phyloP scores from a whole-genome alignment of 2,329 filamentous ascomycete species.

The Blastomyces parvus region DNA sequence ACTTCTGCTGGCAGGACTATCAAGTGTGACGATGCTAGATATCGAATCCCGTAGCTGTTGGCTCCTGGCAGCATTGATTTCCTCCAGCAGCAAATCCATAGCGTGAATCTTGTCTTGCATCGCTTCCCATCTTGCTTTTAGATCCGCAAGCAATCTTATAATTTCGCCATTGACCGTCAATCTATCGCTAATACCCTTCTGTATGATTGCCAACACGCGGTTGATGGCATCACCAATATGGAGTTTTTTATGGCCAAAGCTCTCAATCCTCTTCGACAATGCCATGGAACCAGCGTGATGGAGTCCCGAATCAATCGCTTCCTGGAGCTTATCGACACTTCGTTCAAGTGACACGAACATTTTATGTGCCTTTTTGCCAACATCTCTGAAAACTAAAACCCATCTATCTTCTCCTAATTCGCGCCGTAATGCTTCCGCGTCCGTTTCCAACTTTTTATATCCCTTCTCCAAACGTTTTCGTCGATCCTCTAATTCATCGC shows the following conservation, averaged over 20 bases:
- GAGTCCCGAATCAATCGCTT: conserved; percentile 64
- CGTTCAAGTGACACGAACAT: conserved; percentile 94
- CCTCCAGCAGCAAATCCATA: conserved; percentile 65
- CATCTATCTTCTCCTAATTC: conserved; percentile 93
- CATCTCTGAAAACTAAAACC: conserved; percentile 90
- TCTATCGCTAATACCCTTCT: conserved; percentile 91
- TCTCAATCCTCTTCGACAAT: conserved; percentile 77
- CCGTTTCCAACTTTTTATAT: conserved; percentile 79
- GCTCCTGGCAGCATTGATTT: conserved; percentile 51
- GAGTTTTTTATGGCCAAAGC: conserved; percentile 85
- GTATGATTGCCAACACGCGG: conserved; percentile 81
- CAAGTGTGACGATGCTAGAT: conserved; percentile 80
- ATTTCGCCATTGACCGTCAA: conserved; percentile 95
- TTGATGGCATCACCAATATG: conserved; percentile 93
- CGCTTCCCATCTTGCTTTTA: conserved; percentile 70
- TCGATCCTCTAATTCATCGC: conserved; percentile 73
- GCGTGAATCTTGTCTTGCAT: conserved; percentile 68
- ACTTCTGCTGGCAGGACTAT: conserved; percentile 61
- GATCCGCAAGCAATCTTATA: conserved; percentile 71
- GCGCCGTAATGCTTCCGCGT: conserved; percentile 78
- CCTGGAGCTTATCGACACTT: conserved; percentile 70
- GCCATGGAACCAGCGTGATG: conserved; percentile 61
- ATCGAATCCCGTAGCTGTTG: conserved; percentile 85
- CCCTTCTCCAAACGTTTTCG: conserved; percentile 66
- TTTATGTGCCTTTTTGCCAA: conserved; percentile 82